These are phyloP conservation scores for Termitomyces sp. DNA, from an alignment of 768 basidiomycete species.

Conservation along the genomic window DNA sequence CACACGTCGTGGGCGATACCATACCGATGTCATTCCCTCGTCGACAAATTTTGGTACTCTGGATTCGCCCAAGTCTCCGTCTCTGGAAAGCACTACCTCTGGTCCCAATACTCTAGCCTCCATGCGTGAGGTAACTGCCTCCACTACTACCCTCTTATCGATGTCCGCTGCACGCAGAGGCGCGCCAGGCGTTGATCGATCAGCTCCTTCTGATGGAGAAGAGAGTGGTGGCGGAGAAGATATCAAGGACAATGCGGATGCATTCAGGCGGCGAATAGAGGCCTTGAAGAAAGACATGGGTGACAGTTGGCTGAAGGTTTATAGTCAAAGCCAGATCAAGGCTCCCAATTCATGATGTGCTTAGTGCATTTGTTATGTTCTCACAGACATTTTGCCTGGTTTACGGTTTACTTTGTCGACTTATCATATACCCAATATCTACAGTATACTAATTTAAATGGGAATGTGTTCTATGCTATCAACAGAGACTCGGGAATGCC, in stretches of 20 bases:
- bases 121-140: slow-evolving; percentile 13
- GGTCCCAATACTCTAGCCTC: slow-evolving; percentile 6
- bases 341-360: slow-evolving; percentile 5
- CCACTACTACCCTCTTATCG: slow-evolving; percentile 31
- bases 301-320: slow-evolving; percentile 83
- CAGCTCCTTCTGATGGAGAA: slow-evolving; percentile 16
- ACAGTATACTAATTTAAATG: background rate
- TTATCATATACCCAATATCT: background rate
- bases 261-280: slow-evolving; percentile 74
- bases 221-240: slow-evolving; percentile 18
- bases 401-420: background rate
- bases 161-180: slow-evolving; percentile 42
- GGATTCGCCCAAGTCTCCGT: slow-evolving; percentile 8
- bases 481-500: background rate
- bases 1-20: slow-evolving; percentile 43
- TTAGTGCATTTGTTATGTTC: background rate
- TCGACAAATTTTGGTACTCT: slow-evolving; percentile 10
- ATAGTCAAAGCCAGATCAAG: slow-evolving; percentile 51
- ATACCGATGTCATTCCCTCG: slow-evolving; percentile 38
- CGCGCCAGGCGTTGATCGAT: slow-evolving; percentile 60
- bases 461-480: background rate
- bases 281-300: slow-evolving; percentile 84
- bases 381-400: background rate
- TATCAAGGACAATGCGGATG: slow-evolving; percentile 51
- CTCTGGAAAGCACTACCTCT: background rate